A percentile compares a stretch with the other conserved stretches of the same genome.
Evolutionary conservation across 768 basidiomycete species (phyloP).

Genomic region (Pulveroboletus sp.): DNA sequence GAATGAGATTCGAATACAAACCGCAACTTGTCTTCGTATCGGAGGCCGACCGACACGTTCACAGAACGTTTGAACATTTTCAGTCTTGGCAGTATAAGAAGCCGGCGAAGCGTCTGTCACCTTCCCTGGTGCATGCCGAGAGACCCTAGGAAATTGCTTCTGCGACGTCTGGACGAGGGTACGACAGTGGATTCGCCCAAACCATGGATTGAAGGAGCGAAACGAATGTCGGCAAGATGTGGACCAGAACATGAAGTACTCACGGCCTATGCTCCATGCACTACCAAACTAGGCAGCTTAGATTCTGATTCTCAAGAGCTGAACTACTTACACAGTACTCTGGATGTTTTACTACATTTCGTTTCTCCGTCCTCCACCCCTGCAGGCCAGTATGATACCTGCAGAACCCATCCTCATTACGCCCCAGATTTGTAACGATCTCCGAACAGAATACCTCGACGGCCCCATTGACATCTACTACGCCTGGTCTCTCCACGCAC

Average conservation of each 20-base stretch:
- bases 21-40: conserved; percentile 50
- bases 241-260: conserved; percentile 19
- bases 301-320: too few species aligned
- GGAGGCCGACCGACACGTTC: conserved; percentile 44
- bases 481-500: conserved; percentile 46
- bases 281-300: conserved; percentile 3
- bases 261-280: too few species aligned
- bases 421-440: conserved; percentile 85
- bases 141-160: conserved; percentile 21
- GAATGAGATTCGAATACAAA: conserved; percentile 26
- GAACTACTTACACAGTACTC: not conserved
- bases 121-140: conserved; percentile 11
- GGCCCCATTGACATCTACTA: conserved; percentile 62
- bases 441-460: conserved; percentile 71
- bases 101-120: conserved; percentile 15
- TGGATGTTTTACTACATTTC: conserved; percentile 85
- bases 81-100: conserved; percentile 32
- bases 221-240: conserved; percentile 16
- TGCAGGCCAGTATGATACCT: conserved; percentile 38
- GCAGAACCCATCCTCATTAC: conserved; percentile 50
- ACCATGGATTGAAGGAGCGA: conserved; percentile 14
- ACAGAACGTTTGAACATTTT: conserved; percentile 37
- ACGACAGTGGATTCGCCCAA: conserved; percentile 14
- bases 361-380: conserved; percentile 82
- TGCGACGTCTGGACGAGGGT: conserved; percentile 20